Base-by-base conservation (phyloP, 2,329 filamentous ascomycete genomes). In the Shiraia bambusicola region DNA sequence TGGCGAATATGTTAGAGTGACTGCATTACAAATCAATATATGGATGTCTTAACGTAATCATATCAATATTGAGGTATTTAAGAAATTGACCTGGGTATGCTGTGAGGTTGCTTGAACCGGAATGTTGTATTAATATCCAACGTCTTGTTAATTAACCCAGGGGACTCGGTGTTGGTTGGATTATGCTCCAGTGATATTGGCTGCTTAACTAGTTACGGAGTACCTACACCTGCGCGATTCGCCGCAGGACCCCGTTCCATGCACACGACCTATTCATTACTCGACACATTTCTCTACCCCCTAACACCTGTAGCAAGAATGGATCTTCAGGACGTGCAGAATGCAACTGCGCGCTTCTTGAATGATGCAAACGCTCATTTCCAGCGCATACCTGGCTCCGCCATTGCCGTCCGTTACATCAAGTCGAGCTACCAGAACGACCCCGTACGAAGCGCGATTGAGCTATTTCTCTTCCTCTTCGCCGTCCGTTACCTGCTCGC, bases 391-490 rank as follows among this genome's bases (percentile, higher is more conserved):
- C 94, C 93, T 22, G 93, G 93, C 37, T 97, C 92, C 22, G 88
- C 92, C 29, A 95, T 98, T 58, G 78, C 97, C 61, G 81, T 95
- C 57, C 88, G 93, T 50, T 98, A 98, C 72, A 90, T 98, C 66
- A 88, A 88, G 69, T 95, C 90, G 43, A 95, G 90, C 67, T 97
- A 98, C 75, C 93, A 98, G 74, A 87, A 98, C 66, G 93, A 98
- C 61, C 93, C 93, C 8, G 83, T 97, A 42, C 86, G 94, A 39
- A 95, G 89, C 37, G 89, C 88, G 28, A 88, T 98, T 55, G 93
- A 98, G 72, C 76, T 98, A 36, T 84, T 97, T 54, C 78, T 98
- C 45, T 88, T 98, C 57, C 82, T 98, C 40, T 98, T 98, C 73
- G 94, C 94, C 50, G 86, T 98, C 43, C 83, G 91, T 50, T 98